A percentile compares a stretch with the other conserved stretches of the same genome.
Conservation (phyloP, 164 flowering plant species). For the Kalanchoe fedtschenkoi region DNA sequence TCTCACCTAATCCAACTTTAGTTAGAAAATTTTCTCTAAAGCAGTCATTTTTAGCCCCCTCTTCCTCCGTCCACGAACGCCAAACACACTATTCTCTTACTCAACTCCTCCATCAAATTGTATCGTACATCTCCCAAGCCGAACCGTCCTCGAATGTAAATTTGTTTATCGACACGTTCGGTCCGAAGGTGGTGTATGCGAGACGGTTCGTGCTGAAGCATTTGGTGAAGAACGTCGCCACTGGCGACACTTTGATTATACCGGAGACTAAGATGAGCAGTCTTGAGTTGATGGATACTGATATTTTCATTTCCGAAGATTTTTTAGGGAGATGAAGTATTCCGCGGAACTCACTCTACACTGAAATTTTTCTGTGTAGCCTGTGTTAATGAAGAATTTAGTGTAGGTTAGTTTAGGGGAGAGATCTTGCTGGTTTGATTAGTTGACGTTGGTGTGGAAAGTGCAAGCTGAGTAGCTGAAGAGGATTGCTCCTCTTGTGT, state of each 20-base stretch:
- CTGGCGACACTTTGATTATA: slow-evolving; percentile 7
- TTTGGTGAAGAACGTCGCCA: slow-evolving; percentile 13
- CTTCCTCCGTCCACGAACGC: slow-evolving; percentile 6
- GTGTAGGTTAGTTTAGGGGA: slow-evolving; percentile 24
- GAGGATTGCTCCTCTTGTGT: slow-evolving; percentile 21
- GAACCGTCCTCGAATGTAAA: slow-evolving; percentile 8
- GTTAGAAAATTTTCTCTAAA: no score
- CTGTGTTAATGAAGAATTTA: slow-evolving; percentile 23
- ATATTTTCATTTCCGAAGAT: slow-evolving; percentile 18
- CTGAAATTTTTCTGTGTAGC: slow-evolving; percentile 14
- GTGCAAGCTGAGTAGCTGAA: slow-evolving; percentile 33
- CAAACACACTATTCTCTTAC: background rate
- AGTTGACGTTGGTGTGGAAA: slow-evolving; percentile 15
- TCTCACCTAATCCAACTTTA: no score
- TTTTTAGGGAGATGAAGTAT: slow-evolving; percentile 28
- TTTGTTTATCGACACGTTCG: slow-evolving; percentile 11
- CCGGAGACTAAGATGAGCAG: slow-evolving; percentile 15
- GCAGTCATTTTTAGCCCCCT: no score
- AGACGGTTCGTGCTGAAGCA: slow-evolving; percentile 10
- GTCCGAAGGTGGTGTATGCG: slow-evolving; percentile 1
- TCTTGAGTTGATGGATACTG: slow-evolving; percentile 13
- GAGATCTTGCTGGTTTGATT: slow-evolving; percentile 8
- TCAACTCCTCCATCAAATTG: slow-evolving; percentile 11
- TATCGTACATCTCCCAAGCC: slow-evolving; percentile 14
- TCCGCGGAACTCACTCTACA: slow-evolving; percentile 22